Evolutionary conservation across 2,329 filamentous ascomycete species (phyloP).

Genomic region (Colletotrichum tofieldiae): DNA sequence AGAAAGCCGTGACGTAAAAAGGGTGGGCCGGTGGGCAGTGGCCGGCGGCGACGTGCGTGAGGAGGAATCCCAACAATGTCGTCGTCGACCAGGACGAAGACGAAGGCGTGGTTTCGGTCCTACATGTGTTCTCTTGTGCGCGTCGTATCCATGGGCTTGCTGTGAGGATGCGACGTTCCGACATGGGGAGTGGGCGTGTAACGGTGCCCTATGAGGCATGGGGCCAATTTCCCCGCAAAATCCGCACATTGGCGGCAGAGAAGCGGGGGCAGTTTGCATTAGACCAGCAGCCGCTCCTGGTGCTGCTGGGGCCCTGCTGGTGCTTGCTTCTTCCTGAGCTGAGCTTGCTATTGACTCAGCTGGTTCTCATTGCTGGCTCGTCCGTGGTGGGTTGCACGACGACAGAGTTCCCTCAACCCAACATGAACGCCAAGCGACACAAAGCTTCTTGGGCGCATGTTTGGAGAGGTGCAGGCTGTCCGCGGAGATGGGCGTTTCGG

Average conservation of each 20-base stretch:
- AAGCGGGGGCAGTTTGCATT: slow-evolving; percentile 39
- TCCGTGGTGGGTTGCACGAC: slow-evolving; percentile 25
- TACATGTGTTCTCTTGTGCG: slow-evolving; percentile 1
- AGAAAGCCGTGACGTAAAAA: slow-evolving; percentile 41
- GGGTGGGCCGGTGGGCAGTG: slow-evolving; percentile 24
- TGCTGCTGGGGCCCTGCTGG: slow-evolving; percentile 12
- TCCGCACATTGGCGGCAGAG: slow-evolving; percentile 34
- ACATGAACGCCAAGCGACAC: slow-evolving; percentile 14
- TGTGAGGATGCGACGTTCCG: slow-evolving; percentile 2
- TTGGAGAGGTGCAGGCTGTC: slow-evolving; percentile 1
- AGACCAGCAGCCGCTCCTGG: slow-evolving; percentile 30
- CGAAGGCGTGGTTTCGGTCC: slow-evolving; percentile 6
- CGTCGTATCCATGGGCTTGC: slow-evolving; percentile 16
- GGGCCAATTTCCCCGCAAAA: slow-evolving; percentile 41
- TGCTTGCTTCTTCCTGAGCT: slow-evolving; percentile 15
- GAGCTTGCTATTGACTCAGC: slow-evolving; percentile 5
- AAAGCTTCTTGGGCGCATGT: neutral
- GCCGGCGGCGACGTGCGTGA: slow-evolving; percentile 33
- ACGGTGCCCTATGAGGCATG: slow-evolving; percentile 30
- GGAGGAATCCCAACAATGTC: slow-evolving; percentile 10
- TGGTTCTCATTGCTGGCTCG: slow-evolving; percentile 2
- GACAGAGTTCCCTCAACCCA: neutral
- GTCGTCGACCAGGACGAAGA: slow-evolving; percentile 3
- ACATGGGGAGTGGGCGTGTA: slow-evolving; percentile 1
- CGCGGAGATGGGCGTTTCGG: slow-evolving; percentile 33